A percentile compares a stretch with the other conserved stretches of the same genome.
phyloP scores from a whole-genome alignment of 1,139 yeast genomes.

The Hansenula lynferdii region DNA sequence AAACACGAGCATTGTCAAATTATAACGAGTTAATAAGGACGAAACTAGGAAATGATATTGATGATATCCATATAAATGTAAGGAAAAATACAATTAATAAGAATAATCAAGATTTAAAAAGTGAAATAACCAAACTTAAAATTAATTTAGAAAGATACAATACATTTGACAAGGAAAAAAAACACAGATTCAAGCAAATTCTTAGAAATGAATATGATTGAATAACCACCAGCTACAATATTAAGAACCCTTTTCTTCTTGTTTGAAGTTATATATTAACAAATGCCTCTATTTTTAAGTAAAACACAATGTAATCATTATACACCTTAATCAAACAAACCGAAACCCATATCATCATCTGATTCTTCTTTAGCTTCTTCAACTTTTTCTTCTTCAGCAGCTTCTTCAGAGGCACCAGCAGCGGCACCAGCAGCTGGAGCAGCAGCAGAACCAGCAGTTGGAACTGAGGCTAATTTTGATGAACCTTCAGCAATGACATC shows the following conservation, averaged over 20 bases:
- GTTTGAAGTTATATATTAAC: neutral
- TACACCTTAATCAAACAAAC: slow-evolving; percentile 52
- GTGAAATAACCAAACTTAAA: slow-evolving; percentile 14
- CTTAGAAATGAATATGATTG: neutral
- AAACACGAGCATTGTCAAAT: slow-evolving; percentile 4
- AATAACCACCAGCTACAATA: too few species aligned
- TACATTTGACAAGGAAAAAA: slow-evolving; percentile 4
- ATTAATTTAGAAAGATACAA: slow-evolving; percentile 13
- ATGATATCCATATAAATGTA: neutral
- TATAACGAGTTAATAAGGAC: slow-evolving; percentile 7
- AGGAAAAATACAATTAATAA: slow-evolving; percentile 9
- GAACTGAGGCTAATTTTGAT: slow-evolving; percentile 93
- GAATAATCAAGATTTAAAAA: slow-evolving; percentile 5
- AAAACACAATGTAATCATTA: neutral
- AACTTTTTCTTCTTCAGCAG: slow-evolving; percentile 67
- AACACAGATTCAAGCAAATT: slow-evolving; percentile 5
- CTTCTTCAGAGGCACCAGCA: slow-evolving; percentile 62
- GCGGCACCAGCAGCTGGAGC: slow-evolving; percentile 67
- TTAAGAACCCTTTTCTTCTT: neutral
- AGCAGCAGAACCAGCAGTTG: slow-evolving; percentile 95
- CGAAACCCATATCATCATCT: slow-evolving; percentile 86
- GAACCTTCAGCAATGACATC: slow-evolving; percentile 97
- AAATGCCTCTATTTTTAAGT: neutral
- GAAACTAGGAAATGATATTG: slow-evolving; percentile 14
- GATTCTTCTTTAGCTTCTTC: slow-evolving; percentile 63